These are phyloP conservation scores for Pleurotus salmoneostramineus DNA, from an alignment of 768 basidiomycete species.

Conservation along the genomic window DNA sequence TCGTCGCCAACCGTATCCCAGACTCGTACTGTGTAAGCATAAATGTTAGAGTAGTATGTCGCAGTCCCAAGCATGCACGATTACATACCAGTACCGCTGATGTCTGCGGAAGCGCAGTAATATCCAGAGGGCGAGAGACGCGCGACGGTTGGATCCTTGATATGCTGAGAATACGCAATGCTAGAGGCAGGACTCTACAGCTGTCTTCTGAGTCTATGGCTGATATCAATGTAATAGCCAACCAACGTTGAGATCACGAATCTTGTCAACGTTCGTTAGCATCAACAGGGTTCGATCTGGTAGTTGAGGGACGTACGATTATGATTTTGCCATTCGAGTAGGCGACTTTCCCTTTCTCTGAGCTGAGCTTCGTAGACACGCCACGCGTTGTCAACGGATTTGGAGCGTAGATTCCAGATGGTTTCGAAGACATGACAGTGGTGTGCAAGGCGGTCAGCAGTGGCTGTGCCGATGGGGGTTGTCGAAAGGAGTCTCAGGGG, in stretches of 20 bases:
- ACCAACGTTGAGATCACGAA: constrained; percentile 78
- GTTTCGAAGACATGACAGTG: constrained; percentile 44
- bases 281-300: not conserved
- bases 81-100: constrained; percentile 67
- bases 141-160: constrained; percentile 83
- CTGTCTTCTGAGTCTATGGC: not conserved
- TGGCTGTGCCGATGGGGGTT: not conserved
- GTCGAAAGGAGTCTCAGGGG: too few species aligned
- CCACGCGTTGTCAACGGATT: constrained; percentile 70
- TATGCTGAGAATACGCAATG: constrained; percentile 73
- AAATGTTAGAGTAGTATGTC: too few species aligned
- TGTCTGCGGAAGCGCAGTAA: constrained; percentile 92
- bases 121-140: constrained; percentile 91
- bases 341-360: constrained; percentile 74
- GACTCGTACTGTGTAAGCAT: constrained; percentile 56
- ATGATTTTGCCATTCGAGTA: constrained; percentile 85
- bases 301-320: constrained; percentile 57
- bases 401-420: constrained; percentile 52
- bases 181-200: constrained; percentile 62
- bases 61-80: too few species aligned
- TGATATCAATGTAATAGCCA: not conserved
- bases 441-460: not conserved
- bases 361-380: constrained; percentile 66
- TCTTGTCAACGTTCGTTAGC: constrained; percentile 34
- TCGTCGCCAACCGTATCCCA: constrained; percentile 93